phyloP scores from a whole-genome alignment of 2,329 filamentous ascomycete genomes.

The Scopulariopsis brevicaulis region DNA sequence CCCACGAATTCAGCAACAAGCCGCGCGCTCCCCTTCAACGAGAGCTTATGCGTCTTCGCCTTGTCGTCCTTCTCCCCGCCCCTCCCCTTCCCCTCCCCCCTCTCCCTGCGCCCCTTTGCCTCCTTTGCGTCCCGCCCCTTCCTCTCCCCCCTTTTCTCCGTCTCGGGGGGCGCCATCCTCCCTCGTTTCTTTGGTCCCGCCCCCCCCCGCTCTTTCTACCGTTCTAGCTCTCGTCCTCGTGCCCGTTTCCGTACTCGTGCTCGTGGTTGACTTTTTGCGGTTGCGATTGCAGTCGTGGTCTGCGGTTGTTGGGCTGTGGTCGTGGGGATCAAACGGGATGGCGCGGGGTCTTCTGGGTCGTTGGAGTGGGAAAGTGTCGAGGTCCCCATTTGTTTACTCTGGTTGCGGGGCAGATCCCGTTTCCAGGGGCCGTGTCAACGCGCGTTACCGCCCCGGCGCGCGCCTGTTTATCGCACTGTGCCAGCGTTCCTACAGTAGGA shows the following conservation, averaged over 20 bases:
- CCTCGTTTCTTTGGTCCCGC: background rate
- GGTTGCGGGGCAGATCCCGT: background rate
- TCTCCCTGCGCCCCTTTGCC: background rate
- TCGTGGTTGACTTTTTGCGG: background rate
- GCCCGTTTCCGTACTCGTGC: no score
- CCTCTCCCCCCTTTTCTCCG: background rate
- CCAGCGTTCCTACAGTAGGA: no score
- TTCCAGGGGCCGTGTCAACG: no score
- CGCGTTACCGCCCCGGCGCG: no score
- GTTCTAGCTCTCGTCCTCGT: background rate
- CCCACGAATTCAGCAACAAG: constrained; percentile 90
- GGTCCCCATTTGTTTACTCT: background rate
- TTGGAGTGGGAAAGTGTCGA: background rate
- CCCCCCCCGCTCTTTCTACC: background rate
- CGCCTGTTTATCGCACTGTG: no score
- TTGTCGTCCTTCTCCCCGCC: constrained; percentile 35
- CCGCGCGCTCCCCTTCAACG: constrained; percentile 73
- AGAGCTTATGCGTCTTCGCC: constrained; percentile 89
- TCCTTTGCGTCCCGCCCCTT: no score
- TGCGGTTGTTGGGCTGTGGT: background rate
- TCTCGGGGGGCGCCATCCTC: background rate
- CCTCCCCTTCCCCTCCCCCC: background rate
- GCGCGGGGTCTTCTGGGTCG: background rate
- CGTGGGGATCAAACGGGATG: background rate
- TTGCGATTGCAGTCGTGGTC: background rate